Evolutionary conservation across 495 filamentous ascomycete genomes (phyloP), one percentile per base, ranked within the genome.

Genomic region (Penicillium cataractarum): DNA sequence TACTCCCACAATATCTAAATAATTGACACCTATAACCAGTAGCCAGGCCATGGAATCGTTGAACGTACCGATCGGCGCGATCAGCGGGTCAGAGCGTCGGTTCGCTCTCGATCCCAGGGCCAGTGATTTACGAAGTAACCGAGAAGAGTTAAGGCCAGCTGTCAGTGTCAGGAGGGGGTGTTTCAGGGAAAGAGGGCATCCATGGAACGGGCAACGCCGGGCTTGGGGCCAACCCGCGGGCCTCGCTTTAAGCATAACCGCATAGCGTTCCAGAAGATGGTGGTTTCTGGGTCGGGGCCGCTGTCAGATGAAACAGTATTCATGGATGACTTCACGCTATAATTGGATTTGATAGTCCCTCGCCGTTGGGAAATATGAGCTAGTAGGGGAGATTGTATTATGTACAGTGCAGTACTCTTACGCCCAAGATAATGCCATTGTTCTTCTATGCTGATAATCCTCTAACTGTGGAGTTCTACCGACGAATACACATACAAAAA

Each of bases 271-370:
- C 39, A 62, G 60, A 42, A 44, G 62, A 50, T 60, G 55, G 52
- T 65, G 65, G 55, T 64, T 65, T 60, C 40, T 39, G 49, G 63
- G 53, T 33, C 64, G 62, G 62, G 57, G 64, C 67, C 65, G 68
- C 68, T 70, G 65, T 68, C 65, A 70, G 37, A 58, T 55, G n/a
- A n/a, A n/a, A n/a, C n/a, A n/a, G n/a, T n/a, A n/a, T n/a, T n/a
- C n/a, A n/a, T n/a, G n/a, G n/a, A n/a, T n/a, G n/a, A n/a, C n/a
- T n/a, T n/a, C n/a, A n/a, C n/a, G n/a, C n/a, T n/a, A n/a, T n/a
- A n/a, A n/a, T 27, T 10, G 21, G 46, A 10, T 49, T 49, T 27
- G 26, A 49, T 40, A n/a, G n/a, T n/a, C n/a, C n/a, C n/a, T n/a
- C n/a, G n/a, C n/a, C n/a, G n/a, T n/a, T n/a, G 7, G 29, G 29